Percentiles rank a stretch among this genome's conserved stretches.
Conservation (phyloP, 768 basidiomycete species). For the Suillus ampliporus region DNA sequence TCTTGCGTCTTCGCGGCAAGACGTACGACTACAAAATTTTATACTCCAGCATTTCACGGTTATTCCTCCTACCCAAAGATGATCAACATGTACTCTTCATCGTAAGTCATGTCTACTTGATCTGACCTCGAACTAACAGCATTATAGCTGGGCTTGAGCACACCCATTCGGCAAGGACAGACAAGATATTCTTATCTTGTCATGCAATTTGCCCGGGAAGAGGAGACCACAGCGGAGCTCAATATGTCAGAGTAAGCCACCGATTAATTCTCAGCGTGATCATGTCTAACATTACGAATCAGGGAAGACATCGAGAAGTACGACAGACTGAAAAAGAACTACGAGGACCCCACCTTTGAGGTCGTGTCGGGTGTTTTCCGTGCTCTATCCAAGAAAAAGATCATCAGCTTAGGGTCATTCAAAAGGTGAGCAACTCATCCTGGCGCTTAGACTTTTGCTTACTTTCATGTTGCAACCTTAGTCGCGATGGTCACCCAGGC, state of each 20-base stretch:
- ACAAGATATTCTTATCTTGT: conserved; percentile 98
- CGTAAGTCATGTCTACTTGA: conserved; percentile 51
- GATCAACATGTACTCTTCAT: conserved; percentile 96
- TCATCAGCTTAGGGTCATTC: conserved; percentile 86
- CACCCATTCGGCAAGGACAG: conserved; percentile 96
- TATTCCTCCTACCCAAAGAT: conserved; percentile 96
- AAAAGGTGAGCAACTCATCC: conserved; percentile 59
- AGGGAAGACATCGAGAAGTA: conserved; percentile 82
- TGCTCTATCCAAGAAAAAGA: conserved; percentile 88
- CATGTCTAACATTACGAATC: neutral
- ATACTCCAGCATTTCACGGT: conserved; percentile 82
- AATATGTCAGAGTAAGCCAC: conserved; percentile 86
- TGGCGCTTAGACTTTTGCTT: conserved; percentile 1
- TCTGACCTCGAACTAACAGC: conserved; percentile 12
- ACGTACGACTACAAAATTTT: conserved; percentile 99
- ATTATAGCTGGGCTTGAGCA: conserved; percentile 82
- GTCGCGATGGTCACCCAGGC: conserved; percentile 89
- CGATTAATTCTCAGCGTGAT: neutral
- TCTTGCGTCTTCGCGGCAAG: conserved; percentile 94
- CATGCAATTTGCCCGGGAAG: conserved; percentile 97
- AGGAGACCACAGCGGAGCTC: conserved; percentile 94
- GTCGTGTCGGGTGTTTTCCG: conserved; percentile 95
- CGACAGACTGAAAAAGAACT: conserved; percentile 88
- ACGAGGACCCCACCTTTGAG: conserved; percentile 94
- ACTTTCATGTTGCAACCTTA: conserved; percentile 33